These are phyloP conservation scores for Hevea brasiliensis DNA, from an alignment of 345 rosid species.

Conservation along the genomic window DNA sequence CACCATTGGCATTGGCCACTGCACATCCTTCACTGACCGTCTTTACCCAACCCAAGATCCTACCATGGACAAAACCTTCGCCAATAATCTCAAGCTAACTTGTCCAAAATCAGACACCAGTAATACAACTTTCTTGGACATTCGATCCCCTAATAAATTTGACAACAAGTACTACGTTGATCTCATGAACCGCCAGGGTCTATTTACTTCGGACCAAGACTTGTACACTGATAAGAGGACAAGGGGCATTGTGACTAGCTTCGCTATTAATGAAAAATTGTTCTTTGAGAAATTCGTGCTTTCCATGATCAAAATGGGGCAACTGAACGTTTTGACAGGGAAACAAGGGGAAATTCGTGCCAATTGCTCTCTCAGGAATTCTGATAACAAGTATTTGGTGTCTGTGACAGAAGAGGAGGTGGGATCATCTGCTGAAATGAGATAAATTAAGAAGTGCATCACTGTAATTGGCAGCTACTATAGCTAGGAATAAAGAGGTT, in stretches of 20 bases:
- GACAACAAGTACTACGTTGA: slow-evolving; percentile 85
- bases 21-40: slow-evolving; percentile 54
- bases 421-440: slow-evolving; percentile 10
- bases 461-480: background rate
- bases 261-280: slow-evolving; percentile 51
- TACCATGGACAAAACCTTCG: slow-evolving; percentile 65
- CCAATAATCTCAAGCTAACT: slow-evolving; percentile 44
- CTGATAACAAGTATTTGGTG: slow-evolving; percentile 33
- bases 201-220: slow-evolving; percentile 88
- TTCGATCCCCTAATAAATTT: slow-evolving; percentile 61
- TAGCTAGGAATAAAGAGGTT: no score
- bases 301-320: slow-evolving; percentile 79
- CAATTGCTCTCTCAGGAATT: slow-evolving; percentile 65
- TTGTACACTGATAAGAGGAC: slow-evolving; percentile 61
- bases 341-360: slow-evolving; percentile 68
- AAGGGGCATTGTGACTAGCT: slow-evolving; percentile 55
- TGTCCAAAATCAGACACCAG: slow-evolving; percentile 49
- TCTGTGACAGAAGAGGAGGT: slow-evolving; percentile 48
- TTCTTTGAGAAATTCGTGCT: slow-evolving; percentile 64
- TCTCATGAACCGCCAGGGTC: slow-evolving; percentile 81
- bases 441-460: background rate
- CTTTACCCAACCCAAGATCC: slow-evolving; percentile 86
- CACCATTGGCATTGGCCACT: slow-evolving; percentile 74
- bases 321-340: slow-evolving; percentile 66
- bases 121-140: slow-evolving; percentile 53